Evolutionary conservation across 129 eudicot species (phyloP).

Genomic region (Tagetes patula): DNA sequence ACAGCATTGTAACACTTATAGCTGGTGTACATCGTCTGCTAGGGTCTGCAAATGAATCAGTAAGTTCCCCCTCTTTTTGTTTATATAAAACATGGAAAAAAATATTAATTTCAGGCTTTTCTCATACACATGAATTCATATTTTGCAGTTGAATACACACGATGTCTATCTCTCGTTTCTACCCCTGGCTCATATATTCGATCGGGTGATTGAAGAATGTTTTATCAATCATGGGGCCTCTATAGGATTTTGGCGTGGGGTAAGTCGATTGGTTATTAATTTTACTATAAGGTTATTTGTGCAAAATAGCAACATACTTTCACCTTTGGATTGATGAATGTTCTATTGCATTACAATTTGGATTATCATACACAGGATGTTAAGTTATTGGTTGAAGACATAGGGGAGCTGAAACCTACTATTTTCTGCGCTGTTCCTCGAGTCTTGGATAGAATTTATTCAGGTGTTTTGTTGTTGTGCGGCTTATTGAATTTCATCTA

Average conservation of each 20-base stretch:
- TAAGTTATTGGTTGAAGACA: constrained; percentile 80
- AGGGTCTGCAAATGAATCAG: constrained; percentile 67
- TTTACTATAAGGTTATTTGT: neutral
- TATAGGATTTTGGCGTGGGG: constrained; percentile 99
- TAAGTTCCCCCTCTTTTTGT: constrained; percentile 31
- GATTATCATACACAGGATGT: constrained; percentile 57
- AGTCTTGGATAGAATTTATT: constrained; percentile 81
- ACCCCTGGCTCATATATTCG: constrained; percentile 95
- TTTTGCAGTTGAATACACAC: constrained; percentile 46
- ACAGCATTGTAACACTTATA: constrained; percentile 70
- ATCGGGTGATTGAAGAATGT: constrained; percentile 89
- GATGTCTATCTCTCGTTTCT: constrained; percentile 95
- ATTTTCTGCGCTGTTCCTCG: constrained; percentile 99
- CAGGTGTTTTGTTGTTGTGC: constrained; percentile 44
- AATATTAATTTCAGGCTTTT: neutral
- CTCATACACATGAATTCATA: constrained; percentile 9
- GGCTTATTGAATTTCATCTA: neutral
- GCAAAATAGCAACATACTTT: neutral
- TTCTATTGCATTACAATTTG: constrained; percentile 7
- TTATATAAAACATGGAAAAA: neutral
- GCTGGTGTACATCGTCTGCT: constrained; percentile 74
- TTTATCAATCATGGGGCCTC: constrained; percentile 79
- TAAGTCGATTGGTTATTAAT: constrained; percentile 43
- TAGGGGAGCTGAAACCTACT: constrained; percentile 84
- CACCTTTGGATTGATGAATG: neutral